A percentile compares a stretch with the other conserved stretches of the same genome.
phyloP scores from a whole-genome alignment of 1,284 basidiomycete genomes.

The Rhodofomes roseus region DNA sequence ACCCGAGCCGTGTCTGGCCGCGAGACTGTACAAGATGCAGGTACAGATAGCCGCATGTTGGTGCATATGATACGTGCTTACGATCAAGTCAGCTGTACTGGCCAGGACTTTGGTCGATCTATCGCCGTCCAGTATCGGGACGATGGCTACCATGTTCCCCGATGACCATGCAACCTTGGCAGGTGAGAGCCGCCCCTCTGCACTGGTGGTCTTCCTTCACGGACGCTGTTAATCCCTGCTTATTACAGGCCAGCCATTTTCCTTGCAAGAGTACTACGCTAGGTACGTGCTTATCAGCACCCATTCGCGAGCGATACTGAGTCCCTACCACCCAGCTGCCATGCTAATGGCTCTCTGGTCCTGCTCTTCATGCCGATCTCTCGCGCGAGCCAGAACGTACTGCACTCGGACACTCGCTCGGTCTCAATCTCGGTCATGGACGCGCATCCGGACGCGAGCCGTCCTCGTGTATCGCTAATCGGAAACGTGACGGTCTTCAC shows the following conservation, averaged over 20 bases:
- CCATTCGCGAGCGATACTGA: not conserved
- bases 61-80: not conserved
- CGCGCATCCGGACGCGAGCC: constrained; percentile 38
- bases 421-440: constrained; percentile 54
- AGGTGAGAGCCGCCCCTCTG: constrained; percentile 26
- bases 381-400: constrained; percentile 54
- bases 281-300: constrained; percentile 25
- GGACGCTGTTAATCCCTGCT: not conserved
- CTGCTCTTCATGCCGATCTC: constrained; percentile 64
- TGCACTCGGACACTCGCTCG: constrained; percentile 36
- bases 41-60: constrained; percentile 10
- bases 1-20: not conserved
- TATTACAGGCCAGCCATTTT: constrained; percentile 48
- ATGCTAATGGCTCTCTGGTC: constrained; percentile 55
- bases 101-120: constrained; percentile 39
- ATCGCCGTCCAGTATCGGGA: constrained; percentile 37
- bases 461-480: constrained; percentile 53
- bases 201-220: not conserved
- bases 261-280: constrained; percentile 59
- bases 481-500: constrained; percentile 46
- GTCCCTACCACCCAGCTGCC: constrained; percentile 40
- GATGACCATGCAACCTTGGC: constrained; percentile 34
- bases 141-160: constrained; percentile 50
- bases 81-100: constrained; percentile 32
- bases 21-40: constrained; percentile 30